Evolutionary conservation across 2,329 filamentous ascomycete genomes (phyloP), one percentile per base, ranked within the genome.

Genomic region (Aspergillus pseudoviridinutans): DNA sequence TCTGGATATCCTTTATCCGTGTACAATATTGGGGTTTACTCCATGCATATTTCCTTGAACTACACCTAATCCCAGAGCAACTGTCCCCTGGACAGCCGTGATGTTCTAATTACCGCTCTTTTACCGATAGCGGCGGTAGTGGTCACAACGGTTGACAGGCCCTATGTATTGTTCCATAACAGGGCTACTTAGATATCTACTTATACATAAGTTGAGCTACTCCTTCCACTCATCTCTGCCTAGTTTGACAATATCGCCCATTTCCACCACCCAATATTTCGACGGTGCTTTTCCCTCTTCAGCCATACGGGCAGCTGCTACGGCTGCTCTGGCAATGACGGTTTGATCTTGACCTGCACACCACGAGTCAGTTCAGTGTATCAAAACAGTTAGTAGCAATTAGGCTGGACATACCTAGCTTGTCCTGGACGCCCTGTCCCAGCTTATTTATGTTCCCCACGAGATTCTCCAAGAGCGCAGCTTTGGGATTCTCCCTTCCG

Each of bases 181-280:
- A 35, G 12, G 4, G 32, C 32, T 35, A 35, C 12, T 35, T 35
- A 14, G 4, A 35, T 35, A 12, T 4, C 4, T 12, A 35, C 32
- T 17, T 35, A 35, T 6, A 14, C 4, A 14, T 4, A 14, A 14
- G 4, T 32, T 14, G 32, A 32, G 12, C 32, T 35, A 35, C 32
- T 35, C 32, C 32, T 35, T 35, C 69, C 68, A 71, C 56, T 70
- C 65, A 28, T 68, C 64, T 56, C 68, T 61, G 2, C 69, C 69
- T 27, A 66, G 58, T 54, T 57, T 66, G 44, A 72, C 59, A 51
- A 72, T 68, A 63, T 71, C 68, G 49, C 63, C 58, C 57, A 61
- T 56, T 51, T 71, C 67, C 17, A 71, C 4, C 28, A 66, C 58
- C 70, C 70, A 72, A 42, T 64, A 69, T n/a, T 64, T 65, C 7